Evolutionary conservation across 108 stramenopile species (phyloP).

Genomic region (Cyclotella kingstonii): DNA sequence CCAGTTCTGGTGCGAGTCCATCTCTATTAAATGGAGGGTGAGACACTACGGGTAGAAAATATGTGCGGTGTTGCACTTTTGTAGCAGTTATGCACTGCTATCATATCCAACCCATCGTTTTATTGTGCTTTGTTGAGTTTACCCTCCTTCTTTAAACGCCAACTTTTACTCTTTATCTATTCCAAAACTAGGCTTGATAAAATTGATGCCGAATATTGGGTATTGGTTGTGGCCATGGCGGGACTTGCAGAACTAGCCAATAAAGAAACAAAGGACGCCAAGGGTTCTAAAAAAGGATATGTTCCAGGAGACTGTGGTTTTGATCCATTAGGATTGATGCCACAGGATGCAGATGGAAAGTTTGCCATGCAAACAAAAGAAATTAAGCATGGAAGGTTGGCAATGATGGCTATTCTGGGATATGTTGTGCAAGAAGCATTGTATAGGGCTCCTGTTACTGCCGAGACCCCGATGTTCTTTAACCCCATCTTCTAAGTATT

Average conservation of each 20-base stretch:
- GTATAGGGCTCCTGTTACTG: conserved; percentile 69
- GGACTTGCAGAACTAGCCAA: conserved; percentile 72
- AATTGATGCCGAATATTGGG: conserved; percentile 81
- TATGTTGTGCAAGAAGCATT: conserved; percentile 88
- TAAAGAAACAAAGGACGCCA: conserved; percentile 62
- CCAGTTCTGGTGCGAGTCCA: conserved; percentile 67
- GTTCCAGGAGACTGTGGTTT: conserved; percentile 79
- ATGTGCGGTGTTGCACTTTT: neutral
- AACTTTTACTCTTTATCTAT: neutral
- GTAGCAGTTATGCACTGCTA: too few species aligned
- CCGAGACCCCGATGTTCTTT: conserved; percentile 84
- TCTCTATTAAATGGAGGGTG: conserved; percentile 85
- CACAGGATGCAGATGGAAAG: conserved; percentile 62
- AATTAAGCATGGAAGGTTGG: conserved; percentile 87
- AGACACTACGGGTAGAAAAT: neutral
- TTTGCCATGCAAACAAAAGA: conserved; percentile 74
- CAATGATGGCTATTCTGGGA: conserved; percentile 90
- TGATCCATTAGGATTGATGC: conserved; percentile 69
- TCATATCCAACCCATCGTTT: too few species aligned
- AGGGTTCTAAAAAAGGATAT: conserved; percentile 52
- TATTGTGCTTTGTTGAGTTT: too few species aligned
- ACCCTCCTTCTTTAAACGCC: too few species aligned
- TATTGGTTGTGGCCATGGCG: conserved; percentile 49
- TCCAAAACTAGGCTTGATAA: conserved; percentile 61
- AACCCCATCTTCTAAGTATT: conserved; percentile 56